Evolutionary conservation across 306 rosid species (phyloP), one percentile per base, ranked within the genome.

Genomic region (Gillenia trifoliata): DNA sequence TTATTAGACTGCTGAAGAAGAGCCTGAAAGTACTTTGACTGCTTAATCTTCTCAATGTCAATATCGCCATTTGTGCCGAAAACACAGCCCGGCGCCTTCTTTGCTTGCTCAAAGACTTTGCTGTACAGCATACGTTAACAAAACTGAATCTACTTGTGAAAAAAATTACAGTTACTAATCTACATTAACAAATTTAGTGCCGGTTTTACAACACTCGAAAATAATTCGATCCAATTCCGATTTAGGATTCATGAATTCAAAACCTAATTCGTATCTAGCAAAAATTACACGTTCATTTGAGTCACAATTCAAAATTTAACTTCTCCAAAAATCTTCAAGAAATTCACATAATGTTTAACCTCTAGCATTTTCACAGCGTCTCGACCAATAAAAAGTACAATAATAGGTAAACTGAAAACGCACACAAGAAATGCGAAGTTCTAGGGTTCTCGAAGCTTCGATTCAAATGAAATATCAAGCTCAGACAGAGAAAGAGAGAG

Each of bases 51-150:
- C 78, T 79, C 88, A 66, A 88, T 81, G 79, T 92, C 97, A 73
- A 88, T 63, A 67, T 90, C 93, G 66, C 90, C 91, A 12, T 80
- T 52, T 57, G 76, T 54, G 75, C 85, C 74, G 81, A 94, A 92
- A 73, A 88, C 66, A 22, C 75, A 29, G 45, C 91, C 93, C 40
- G 89, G 85, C 64, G 88, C 77, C 71, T 73, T 88, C 81, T 87
- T 90, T 74, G 89, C 97, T 79, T 83, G 93, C 81, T 90, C 96
- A 75, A 94, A 94, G 66, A 92, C 96, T 84, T 75, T 86, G 19
- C 99, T 94, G 89, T 40, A 65, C 63, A 29, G 30, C 54, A 77
- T 4, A 70, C 20, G 69, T 43, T 22, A 56, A 68, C 22, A 73
- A 66, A 79, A 65, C 33, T 55, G 30, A 43, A 28, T 15, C 66